A percentile compares a stretch with the other conserved stretches of the same genome.
These are phyloP conservation scores for Plasmopara viticola DNA, from an alignment of 352 stramenopile genomes.

Conservation along the genomic window DNA sequence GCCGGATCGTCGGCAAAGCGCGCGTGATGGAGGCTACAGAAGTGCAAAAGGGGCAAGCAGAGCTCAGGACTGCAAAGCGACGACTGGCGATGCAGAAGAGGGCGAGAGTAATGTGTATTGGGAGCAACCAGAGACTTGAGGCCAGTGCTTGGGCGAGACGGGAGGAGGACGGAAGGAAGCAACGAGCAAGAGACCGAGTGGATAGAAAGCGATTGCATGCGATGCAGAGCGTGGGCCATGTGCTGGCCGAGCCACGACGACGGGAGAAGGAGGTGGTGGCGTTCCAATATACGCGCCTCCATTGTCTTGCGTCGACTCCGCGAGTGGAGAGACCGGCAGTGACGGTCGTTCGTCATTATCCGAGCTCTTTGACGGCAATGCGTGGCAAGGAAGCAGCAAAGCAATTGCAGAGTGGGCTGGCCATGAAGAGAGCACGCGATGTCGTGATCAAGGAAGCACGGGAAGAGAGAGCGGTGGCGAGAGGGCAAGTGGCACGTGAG, in stretches of 20 bases:
- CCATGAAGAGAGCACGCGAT: constrained; percentile 32
- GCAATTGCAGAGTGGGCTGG: constrained; percentile 34
- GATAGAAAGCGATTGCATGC: constrained; percentile 15
- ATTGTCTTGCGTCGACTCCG: constrained; percentile 23
- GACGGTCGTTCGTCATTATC: constrained; percentile 56
- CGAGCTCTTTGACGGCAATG: constrained; percentile 20
- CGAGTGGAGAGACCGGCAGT: constrained; percentile 17
- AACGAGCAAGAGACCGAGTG: constrained; percentile 26
- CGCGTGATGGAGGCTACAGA: constrained; percentile 32
- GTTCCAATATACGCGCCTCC: constrained; percentile 51
- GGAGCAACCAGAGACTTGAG: constrained; percentile 31
- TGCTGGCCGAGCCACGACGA: constrained; percentile 34
- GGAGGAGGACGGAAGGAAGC: constrained; percentile 29
- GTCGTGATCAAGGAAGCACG: constrained; percentile 31
- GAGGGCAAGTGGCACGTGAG: constrained; percentile 34
- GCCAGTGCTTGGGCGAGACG: constrained; percentile 33
- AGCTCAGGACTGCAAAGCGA: constrained; percentile 17
- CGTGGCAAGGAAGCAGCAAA: constrained; percentile 38
- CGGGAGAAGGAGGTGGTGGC: constrained; percentile 34
- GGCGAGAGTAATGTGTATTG: constrained; percentile 34
- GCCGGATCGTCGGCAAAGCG: constrained; percentile 20
- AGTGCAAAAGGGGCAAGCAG: constrained; percentile 20
- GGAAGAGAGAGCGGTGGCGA: constrained; percentile 23
- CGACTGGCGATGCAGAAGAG: constrained; percentile 43
- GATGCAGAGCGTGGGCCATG: constrained; percentile 28